Evolutionary conservation across 1,284 basidiomycete species (phyloP).

Genomic region (Microstroma glucosiphilum): DNA sequence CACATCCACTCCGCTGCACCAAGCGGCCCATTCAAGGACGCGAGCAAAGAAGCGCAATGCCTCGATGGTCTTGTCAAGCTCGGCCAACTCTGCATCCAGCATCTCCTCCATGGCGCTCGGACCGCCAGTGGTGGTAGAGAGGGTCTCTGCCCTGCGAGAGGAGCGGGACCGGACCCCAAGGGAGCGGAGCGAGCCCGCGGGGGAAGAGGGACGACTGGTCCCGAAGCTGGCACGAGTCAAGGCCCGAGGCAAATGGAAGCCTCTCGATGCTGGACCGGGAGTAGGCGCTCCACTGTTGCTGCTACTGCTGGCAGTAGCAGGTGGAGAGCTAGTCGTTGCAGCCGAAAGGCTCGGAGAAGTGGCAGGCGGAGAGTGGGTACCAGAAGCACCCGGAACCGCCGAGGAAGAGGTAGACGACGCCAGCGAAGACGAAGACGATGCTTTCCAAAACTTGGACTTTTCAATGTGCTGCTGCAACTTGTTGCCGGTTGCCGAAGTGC

Average conservation of each 20-base stretch:
- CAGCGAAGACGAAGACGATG: not conserved
- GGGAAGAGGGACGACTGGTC: not conserved
- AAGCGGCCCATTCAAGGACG: not conserved
- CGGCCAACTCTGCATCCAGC: not conserved
- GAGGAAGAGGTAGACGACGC: no score
- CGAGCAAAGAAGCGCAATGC: conserved; percentile 1
- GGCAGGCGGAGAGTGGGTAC: no score
- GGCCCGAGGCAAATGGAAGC: not conserved
- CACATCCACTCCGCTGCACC: not conserved
- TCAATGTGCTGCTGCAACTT: not conserved
- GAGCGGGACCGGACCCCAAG: not conserved
- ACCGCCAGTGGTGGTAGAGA: not conserved
- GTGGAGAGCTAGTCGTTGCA: no score
- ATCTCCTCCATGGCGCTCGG: not conserved
- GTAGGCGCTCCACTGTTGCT: not conserved
- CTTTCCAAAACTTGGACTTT: not conserved
- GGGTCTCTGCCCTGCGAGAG: not conserved
- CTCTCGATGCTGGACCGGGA: not conserved
- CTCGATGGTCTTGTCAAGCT: not conserved
- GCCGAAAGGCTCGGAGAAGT: no score
- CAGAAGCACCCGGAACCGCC: no score
- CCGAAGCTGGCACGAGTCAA: conserved; percentile 1
- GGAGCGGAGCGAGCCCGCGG: not conserved
- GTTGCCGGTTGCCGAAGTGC: not conserved
- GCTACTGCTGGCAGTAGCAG: not conserved